These are phyloP conservation scores for Platanthera guangdongensis DNA, from an alignment of 106 monocot genomes.

Conservation along the genomic window DNA sequence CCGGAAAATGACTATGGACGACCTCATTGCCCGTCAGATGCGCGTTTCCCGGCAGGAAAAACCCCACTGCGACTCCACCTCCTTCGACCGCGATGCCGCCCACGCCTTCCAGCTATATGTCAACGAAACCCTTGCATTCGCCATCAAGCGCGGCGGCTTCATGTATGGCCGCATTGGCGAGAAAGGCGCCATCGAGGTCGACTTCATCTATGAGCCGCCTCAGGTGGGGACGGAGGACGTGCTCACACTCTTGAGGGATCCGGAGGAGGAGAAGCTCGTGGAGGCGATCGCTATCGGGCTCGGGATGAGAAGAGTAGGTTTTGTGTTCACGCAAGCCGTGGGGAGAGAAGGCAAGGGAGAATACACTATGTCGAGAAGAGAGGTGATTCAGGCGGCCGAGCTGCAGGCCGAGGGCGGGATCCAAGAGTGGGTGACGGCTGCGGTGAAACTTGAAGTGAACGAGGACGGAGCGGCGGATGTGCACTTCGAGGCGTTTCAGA, in stretches of 20 bases:
- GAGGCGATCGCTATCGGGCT: conserved; percentile 81
- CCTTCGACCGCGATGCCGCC: conserved; percentile 79
- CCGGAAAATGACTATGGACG: conserved; percentile 91
- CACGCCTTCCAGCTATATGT: conserved; percentile 79
- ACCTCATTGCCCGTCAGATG: conserved; percentile 88
- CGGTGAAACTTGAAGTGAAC: conserved; percentile 80
- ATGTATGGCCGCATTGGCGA: conserved; percentile 61
- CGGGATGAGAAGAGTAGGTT: conserved; percentile 79
- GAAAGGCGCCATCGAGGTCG: conserved; percentile 37
- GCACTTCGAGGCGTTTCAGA: conserved; percentile 98
- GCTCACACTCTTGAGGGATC: conserved; percentile 47
- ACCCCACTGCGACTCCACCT: conserved; percentile 61
- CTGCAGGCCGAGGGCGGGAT: conserved; percentile 71
- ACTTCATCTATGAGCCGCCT: conserved; percentile 97
- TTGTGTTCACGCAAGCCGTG: conserved; percentile 83
- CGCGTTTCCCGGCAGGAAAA: conserved; percentile 76
- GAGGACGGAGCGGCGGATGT: conserved; percentile 79
- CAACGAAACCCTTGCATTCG: conserved; percentile 64
- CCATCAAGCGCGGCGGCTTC: conserved; percentile 86
- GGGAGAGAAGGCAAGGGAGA: conserved; percentile 57
- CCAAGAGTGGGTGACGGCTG: conserved; percentile 87
- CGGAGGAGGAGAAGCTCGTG: conserved; percentile 66
- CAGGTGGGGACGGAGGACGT: conserved; percentile 72
- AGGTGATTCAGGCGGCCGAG: conserved; percentile 76
- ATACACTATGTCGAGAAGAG: conserved; percentile 69